Percentiles rank a stretch among this genome's conserved stretches.
phyloP scores from a whole-genome alignment of 2,329 filamentous ascomycete genomes.

The Chalaropsis thielavioides region DNA sequence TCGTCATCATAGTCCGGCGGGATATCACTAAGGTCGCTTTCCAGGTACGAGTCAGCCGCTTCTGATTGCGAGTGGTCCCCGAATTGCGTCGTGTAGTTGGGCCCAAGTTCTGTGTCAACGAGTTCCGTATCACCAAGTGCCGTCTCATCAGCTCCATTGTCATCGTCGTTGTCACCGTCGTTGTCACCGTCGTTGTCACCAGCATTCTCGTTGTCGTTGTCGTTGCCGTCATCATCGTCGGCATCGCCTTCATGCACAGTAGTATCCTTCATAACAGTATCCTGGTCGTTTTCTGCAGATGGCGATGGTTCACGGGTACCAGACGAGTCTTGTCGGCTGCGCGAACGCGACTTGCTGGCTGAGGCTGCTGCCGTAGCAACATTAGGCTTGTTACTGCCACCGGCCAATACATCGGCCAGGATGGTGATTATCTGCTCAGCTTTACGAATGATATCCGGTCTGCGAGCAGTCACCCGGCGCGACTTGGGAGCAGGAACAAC shows the following conservation, averaged over 20 bases:
- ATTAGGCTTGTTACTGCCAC: background rate
- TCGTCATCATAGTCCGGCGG: slow-evolving; percentile 44
- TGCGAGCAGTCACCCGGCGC: slow-evolving; percentile 34
- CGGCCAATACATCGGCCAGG: background rate
- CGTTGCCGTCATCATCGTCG: slow-evolving; percentile 21
- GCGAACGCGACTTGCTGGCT: background rate
- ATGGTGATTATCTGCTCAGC: slow-evolving; percentile 41
- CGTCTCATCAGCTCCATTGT: slow-evolving; percentile 22
- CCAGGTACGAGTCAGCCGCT: slow-evolving; percentile 42
- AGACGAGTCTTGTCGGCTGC: background rate
- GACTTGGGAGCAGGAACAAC: slow-evolving; percentile 21
- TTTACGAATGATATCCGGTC: slow-evolving; percentile 45
- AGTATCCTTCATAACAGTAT: slow-evolving; percentile 33
- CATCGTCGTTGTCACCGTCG: slow-evolving; percentile 22
- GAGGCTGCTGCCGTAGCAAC: background rate
- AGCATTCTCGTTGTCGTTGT: slow-evolving; percentile 24
- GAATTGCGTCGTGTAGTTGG: slow-evolving; percentile 22
- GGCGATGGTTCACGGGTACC: slow-evolving; percentile 9
- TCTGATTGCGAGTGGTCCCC: slow-evolving; percentile 20
- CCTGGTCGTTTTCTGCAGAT: slow-evolving; percentile 28
- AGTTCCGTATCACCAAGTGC: slow-evolving; percentile 16
- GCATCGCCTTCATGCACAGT: slow-evolving; percentile 22
- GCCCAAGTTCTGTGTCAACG: slow-evolving; percentile 23
- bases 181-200: slow-evolving; percentile 20
- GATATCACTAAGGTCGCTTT: slow-evolving; percentile 55